Evolutionary conservation across 495 filamentous ascomycete species (phyloP), one percentile per base, ranked within the genome.

Genomic region (Acidiella bohemica): DNA sequence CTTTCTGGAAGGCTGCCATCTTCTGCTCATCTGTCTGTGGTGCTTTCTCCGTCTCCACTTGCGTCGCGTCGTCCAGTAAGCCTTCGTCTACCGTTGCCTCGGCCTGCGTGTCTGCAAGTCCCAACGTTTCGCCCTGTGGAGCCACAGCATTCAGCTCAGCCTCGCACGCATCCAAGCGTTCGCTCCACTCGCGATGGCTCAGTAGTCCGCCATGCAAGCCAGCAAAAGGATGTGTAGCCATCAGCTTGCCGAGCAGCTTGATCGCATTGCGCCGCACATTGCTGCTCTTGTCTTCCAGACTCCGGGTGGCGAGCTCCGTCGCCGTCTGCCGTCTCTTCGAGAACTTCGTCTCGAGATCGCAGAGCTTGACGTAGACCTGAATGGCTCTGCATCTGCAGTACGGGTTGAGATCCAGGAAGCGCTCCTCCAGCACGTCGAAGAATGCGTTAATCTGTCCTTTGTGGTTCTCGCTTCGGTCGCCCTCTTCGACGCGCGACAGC

Each of bases 241-340:
- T 80, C 8, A 99, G 66, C 37, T 80, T 80, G 1, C 78, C 81
- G 11, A 96, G 67, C 21, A 99, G 64, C 52, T 92, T 95, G 57
- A 99, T 92, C 0, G 92, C 86, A 55, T 96, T 95, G 27, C 85
- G 76, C 47, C 90, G 70, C 16, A 96, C 90, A 56, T 96, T 88
- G 57, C 92, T 96, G 59, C 90, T 96, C 65, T 93, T 99, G 62
- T 99, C 90, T 58, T 93, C 83, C 17, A 99, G 66, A 54, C 87
- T 94, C 49, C 81, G 71, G 27, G 81, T 74, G 5, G 90, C 86
- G 10, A 95, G 63, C 51, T 92, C 82, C 12, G 92, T 81, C 0
- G 76, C 85, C 44, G 70, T 75, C 59, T 94, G 87, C 45, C 90
- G 68, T 26, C 86, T 72, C 63, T 95, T 94, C 13, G 84, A 84